Evolutionary conservation across 2,329 filamentous ascomycete species (phyloP).

Genomic region (Pseudodiploospora longispora): DNA sequence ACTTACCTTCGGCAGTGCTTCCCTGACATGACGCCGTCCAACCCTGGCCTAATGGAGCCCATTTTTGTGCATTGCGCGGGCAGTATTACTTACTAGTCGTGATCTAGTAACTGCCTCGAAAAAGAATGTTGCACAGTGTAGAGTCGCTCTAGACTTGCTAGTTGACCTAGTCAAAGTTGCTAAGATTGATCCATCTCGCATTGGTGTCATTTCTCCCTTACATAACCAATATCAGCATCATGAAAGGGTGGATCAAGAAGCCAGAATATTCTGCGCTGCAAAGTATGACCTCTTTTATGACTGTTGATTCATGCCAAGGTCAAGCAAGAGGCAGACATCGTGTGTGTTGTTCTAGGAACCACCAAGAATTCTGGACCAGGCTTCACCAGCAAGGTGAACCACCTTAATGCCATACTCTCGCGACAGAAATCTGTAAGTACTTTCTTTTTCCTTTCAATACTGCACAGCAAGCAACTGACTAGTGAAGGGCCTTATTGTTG

Average conservation of each 20-base stretch:
- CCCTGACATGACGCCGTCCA: neutral
- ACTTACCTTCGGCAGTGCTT: conserved; percentile 1
- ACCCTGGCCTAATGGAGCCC: conserved; percentile 4
- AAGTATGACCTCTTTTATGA: conserved; percentile 5
- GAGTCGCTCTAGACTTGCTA: conserved; percentile 12
- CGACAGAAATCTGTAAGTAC: conserved; percentile 2
- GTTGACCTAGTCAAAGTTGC: conserved; percentile 7
- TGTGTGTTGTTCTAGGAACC: conserved; percentile 14
- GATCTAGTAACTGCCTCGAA: conserved; percentile 6
- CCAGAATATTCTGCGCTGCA: conserved; percentile 7
- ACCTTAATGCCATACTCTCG: conserved; percentile 14
- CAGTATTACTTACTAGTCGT: neutral
- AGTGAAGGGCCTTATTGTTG: too few relatives aligned
- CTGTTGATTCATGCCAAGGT: conserved; percentile 16
- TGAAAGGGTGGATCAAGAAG: conserved; percentile 1
- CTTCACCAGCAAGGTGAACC: conserved; percentile 8
- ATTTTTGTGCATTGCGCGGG: conserved; percentile 14
- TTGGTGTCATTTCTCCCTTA: conserved; percentile 14
- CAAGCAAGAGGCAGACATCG: conserved; percentile 14
- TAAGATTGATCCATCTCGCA: conserved; percentile 3
- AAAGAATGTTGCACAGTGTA: conserved; percentile 10
- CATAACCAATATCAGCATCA: conserved; percentile 9
- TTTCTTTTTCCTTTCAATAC: too few relatives aligned
- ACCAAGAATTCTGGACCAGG: conserved; percentile 4
- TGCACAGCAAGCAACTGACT: too few relatives aligned